Conservation (phyloP, 805 yeast genomes). For the Grigorovia humatica region DNA sequence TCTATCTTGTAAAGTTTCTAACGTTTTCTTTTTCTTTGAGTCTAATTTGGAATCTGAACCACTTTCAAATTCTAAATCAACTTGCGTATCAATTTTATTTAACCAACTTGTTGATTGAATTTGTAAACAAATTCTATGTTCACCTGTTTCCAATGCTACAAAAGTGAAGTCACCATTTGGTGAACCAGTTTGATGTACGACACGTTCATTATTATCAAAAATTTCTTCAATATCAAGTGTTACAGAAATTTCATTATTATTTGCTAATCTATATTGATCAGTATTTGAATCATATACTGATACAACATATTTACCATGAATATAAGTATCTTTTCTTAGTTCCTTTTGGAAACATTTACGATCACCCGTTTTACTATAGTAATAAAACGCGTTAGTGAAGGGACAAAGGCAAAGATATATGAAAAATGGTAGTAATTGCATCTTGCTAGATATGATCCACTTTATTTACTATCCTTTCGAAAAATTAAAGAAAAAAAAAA, state of each 20-base stretch:
- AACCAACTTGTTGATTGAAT: constrained; percentile 52
- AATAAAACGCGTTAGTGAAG: constrained; percentile 29
- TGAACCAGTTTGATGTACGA: constrained; percentile 56
- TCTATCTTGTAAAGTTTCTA: constrained; percentile 45
- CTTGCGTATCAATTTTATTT: constrained; percentile 44
- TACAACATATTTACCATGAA: constrained; percentile 40
- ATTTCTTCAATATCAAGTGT: constrained; percentile 47
- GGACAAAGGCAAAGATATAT: background rate
- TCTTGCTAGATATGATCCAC: background rate
- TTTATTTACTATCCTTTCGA: too few relatives aligned
- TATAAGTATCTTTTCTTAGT: constrained; percentile 37
- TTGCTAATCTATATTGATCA: constrained; percentile 28
- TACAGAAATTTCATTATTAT: constrained; percentile 28
- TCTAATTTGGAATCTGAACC: constrained; percentile 60
- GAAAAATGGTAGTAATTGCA: background rate
- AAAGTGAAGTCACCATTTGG: constrained; percentile 63
- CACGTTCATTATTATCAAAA: constrained; percentile 68
- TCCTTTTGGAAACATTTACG: constrained; percentile 49
- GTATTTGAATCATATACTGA: constrained; percentile 34
- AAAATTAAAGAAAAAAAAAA: too few relatives aligned
- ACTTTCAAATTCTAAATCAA: constrained; percentile 53
- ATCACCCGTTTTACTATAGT: constrained; percentile 42
- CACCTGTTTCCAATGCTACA: constrained; percentile 67
- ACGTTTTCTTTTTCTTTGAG: constrained; percentile 51
- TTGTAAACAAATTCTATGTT: constrained; percentile 62